phyloP scores from a whole-genome alignment of 2,329 filamentous ascomycete species.

The Fusarium sp. region DNA sequence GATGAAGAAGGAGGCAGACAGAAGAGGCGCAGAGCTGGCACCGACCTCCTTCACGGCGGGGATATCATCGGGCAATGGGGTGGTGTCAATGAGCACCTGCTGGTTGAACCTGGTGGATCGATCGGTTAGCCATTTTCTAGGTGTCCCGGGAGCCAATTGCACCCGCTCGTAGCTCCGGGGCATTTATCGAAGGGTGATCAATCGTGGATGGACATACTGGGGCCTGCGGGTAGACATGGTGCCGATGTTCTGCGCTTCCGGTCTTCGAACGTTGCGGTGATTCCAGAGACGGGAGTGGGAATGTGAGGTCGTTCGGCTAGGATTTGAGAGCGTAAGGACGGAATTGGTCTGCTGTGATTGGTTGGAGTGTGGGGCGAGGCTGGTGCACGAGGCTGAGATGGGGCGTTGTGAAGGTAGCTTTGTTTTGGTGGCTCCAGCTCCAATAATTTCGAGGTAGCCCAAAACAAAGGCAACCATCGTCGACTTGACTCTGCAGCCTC shows the following conservation, averaged over 20 bases:
- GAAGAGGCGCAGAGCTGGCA: constrained; percentile 89
- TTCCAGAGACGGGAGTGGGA: constrained; percentile 44
- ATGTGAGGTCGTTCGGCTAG: constrained; percentile 46
- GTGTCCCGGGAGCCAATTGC: constrained; percentile 39
- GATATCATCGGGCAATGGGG: constrained; percentile 91
- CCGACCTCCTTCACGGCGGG: constrained; percentile 95
- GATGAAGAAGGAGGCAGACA: constrained; percentile 96
- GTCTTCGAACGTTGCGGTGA: constrained; percentile 44
- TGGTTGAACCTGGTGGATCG: constrained; percentile 84
- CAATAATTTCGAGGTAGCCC: constrained; percentile 44
- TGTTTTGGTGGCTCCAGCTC: constrained; percentile 48
- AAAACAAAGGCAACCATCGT: constrained; percentile 36
- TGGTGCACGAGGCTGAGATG: constrained; percentile 35
- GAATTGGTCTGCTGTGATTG: constrained; percentile 56
- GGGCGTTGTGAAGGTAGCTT: constrained; percentile 28
- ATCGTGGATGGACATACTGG: constrained; percentile 51
- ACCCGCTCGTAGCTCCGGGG: constrained; percentile 5
- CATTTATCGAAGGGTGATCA: not conserved
- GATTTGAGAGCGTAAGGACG: constrained; percentile 55
- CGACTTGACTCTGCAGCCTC: constrained; percentile 31
- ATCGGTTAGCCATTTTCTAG: constrained; percentile 45
- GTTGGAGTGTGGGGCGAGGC: constrained; percentile 48
- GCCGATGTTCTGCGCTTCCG: constrained; percentile 46
- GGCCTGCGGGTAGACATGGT: constrained; percentile 58
- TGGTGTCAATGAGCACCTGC: constrained; percentile 92